Base-by-base conservation (phyloP, 179 eudicot species). In the Camellia oleifera region DNA sequence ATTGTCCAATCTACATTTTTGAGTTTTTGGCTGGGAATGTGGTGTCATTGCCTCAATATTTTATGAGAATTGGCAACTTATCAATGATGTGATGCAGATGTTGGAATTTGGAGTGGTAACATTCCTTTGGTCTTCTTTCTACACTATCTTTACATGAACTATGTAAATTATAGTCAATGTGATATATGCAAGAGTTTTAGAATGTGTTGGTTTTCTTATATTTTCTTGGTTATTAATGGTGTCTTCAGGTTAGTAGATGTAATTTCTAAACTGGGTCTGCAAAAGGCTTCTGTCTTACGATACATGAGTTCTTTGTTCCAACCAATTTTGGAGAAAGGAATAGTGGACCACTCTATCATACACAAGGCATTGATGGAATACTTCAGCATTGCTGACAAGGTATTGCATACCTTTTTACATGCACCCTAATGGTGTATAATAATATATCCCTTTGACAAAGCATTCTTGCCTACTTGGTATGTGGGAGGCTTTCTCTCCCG, bases 261-360 rank as follows among this genome's bases (percentile, higher is more conserved):
- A 65, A 97, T 97, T 65, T 76, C 91, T 40, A 94, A 89, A 84
- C 81, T 97, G 61, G 89, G 89, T 74, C 86, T 97, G 74, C 90
- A 87, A 82, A 97, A 89, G 85, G 72, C 87, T 66, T 89, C 93
- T 53, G 97, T 94, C 62, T 54, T 88, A 77, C 90, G 91, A 67
- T 97, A 97, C 84, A 94, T 97, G 99, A 78, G 85, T 77, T 72
- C 86, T 69, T 89, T 90, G 52, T 82, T 97, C 64, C 95, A 89
- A 85, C 92, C 99, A 71, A 91, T 97, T 76, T 74, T 95, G 82
- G 99, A 94, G 88, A 94, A 97, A 82, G 97, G 97, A 77, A 97
- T 97, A 69, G 89, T 97, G 77, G 99, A 97, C 83, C 99, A 97
- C 85, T 89, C 97, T 10, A 94, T 97, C 79, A 89, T 89, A 76